Evolutionary conservation across 2,329 filamentous ascomycete species (phyloP), one percentile per base, ranked within the genome.

Genomic region (Plectosphaerella plurivora): DNA sequence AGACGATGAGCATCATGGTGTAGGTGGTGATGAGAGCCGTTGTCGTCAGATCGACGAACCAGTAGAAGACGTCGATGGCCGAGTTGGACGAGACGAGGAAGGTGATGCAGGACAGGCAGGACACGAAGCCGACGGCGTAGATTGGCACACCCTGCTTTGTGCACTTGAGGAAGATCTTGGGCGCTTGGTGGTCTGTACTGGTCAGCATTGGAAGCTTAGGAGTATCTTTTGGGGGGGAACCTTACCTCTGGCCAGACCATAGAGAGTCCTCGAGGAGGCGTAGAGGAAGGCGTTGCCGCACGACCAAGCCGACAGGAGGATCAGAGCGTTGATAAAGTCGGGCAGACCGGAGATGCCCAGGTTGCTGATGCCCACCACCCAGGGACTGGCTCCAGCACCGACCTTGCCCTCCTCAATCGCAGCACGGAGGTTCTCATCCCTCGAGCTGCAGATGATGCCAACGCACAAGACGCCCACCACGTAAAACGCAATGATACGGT

Each of bases 401-500:
- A 79, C 77, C 46, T 76, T 72, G 50, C 72, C 73, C 6, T 72
- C 70, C n/a, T 70, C 65, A 59, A 84, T 83, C 2, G 82, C 83
- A 16, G 71, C 74, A 10, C 66, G 72, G 57, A 87, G 68, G 20
- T 76, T 75, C 1, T 73, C 61, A 58, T 85, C 81, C 50, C 84
- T 74, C 61, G 82, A 81, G n/a, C 83, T 73, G 56, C 86, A 76
- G 54, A 83, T 61, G 53, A 84, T 81, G 7, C 81, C 81, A n/a
- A 84, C 76, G 41, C 72, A 74, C 3, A 87, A 70, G 12, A 79
- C 82, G 52, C 83, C 78, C 53, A 90, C 73, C 15, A 89, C 77
- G 68, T 89, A 90, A 69, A 91, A 89, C 1, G 77, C 69, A 1
- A 84, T 84, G 33, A 91, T 73, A 48, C 88, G 84, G 67, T 86